These are phyloP conservation scores for Phytophthora syringae DNA, from an alignment of 352 stramenopile genomes.

Conservation along the genomic window DNA sequence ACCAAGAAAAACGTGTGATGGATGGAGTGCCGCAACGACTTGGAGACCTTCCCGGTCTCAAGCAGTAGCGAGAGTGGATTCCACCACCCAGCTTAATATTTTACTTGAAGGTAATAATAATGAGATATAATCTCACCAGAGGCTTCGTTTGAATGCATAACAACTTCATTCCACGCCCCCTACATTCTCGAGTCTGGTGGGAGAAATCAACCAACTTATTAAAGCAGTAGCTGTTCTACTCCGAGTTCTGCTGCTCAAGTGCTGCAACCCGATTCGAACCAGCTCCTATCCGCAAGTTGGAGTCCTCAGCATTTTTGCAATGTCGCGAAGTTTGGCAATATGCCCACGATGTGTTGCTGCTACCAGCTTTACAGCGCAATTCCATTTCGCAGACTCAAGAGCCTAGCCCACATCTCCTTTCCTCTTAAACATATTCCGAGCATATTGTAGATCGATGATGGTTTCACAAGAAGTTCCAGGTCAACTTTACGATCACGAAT, in stretches of 20 bases:
- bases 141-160: too few relatives aligned
- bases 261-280: slow-evolving; percentile 26
- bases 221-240: neutral
- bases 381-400: slow-evolving; percentile 37
- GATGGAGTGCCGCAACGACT: too few relatives aligned
- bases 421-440: slow-evolving; percentile 37
- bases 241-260: slow-evolving; percentile 17
- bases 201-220: too few relatives aligned
- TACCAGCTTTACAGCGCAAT: slow-evolving; percentile 30
- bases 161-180: too few relatives aligned
- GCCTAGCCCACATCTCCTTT: slow-evolving; percentile 38
- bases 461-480: slow-evolving; percentile 42
- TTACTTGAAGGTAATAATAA: too few relatives aligned
- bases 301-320: slow-evolving; percentile 17
- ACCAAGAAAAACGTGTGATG: too few relatives aligned
- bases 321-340: slow-evolving; percentile 25
- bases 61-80: too few relatives aligned
- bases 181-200: too few relatives aligned
- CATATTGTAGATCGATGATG: slow-evolving; percentile 56
- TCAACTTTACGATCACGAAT: slow-evolving; percentile 47
- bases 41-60: too few relatives aligned
- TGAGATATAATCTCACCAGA: too few relatives aligned
- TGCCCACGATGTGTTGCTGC: slow-evolving; percentile 26
- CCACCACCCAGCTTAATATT: too few relatives aligned
- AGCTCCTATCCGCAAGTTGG: slow-evolving; percentile 10